Percentiles rank a stretch among this genome's conserved stretches.
phyloP scores from a whole-genome alignment of 306 rosid genomes.

The Malus asiatica region DNA sequence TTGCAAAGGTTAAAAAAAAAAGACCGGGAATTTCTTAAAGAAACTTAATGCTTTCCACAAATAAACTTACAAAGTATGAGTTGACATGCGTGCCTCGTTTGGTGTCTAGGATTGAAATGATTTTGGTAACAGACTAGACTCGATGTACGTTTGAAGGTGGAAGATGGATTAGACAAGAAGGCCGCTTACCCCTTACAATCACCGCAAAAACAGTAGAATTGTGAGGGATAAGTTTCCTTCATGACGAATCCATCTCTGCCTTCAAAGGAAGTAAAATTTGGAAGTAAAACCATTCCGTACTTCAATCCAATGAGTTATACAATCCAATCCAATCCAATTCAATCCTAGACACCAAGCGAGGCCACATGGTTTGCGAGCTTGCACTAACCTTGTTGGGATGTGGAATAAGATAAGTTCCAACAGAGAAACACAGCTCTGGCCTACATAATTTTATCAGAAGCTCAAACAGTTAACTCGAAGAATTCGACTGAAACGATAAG shows the following conservation, averaged over 20 bases:
- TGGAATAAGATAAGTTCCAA: slow-evolving; percentile 80
- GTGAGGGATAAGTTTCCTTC: no score
- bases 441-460: slow-evolving; percentile 22
- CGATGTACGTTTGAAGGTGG: neutral
- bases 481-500: neutral
- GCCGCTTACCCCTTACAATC: no score
- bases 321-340: no score
- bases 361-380: neutral
- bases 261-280: no score
- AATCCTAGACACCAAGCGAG: no score
- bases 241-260: no score
- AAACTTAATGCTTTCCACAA: neutral
- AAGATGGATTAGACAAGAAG: neutral
- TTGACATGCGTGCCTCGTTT: no score
- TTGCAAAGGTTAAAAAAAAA: neutral
- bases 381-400: slow-evolving; percentile 77
- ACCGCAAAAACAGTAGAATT: no score
- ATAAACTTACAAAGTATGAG: neutral
- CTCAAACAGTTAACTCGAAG: neutral
- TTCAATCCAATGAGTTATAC: no score
- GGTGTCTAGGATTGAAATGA: no score
- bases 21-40: neutral
- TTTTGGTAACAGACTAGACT: neutral
- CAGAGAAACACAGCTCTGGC: slow-evolving; percentile 58
- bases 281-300: no score